Base-by-base conservation (phyloP, 2,329 filamentous ascomycete genomes). In the Aspergillus sp. region DNA sequence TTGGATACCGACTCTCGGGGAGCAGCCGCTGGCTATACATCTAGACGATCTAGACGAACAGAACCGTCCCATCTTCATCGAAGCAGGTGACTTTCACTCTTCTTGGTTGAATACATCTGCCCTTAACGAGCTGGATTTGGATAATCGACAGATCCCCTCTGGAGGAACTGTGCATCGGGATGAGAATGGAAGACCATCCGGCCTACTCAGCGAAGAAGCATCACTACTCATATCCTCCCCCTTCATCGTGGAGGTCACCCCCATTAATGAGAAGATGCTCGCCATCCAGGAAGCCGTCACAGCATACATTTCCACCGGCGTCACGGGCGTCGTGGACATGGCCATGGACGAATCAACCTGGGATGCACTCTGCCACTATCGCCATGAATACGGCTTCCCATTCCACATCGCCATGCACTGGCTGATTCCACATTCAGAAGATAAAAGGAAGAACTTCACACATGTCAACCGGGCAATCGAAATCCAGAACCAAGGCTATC, bases 241-340 rank as follows among this genome's bases (percentile, higher is more conserved):
- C 6, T 66, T 69, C 50, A 57, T 77, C 3, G 66, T 69, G 6
- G 61, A 61, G 11, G 63, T 68, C 0, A 60, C 68, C 1, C 67
- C 68, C 3, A 59, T 64, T 11, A 64, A 70, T 19, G 71, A 75
- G 39, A 74, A 74, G 41, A 50, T 68, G 35, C 51, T 49, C 5
- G 66, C 70, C 0, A 49, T 76, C 31, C 59, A 62, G 13, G 59
- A 64, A 3, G 73, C 71, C 0, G 62, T 73, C 37, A 48, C 54
- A 0, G 63, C 67, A 7, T 76, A 75, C 44, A 69, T 69, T 27
- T 56, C 63, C 0, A 66, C 66, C 0, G 74, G 74, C 1, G 73
- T 71, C 43, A 76, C 74, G 0, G 72, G 72, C 2, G 58, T 74
- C 30, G 64, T 76, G 6, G 74, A 76, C 37, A 76, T 76, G 74